Conservation (phyloP, 306 rosid genomes). For the Trichosanthes cucumerina region DNA sequence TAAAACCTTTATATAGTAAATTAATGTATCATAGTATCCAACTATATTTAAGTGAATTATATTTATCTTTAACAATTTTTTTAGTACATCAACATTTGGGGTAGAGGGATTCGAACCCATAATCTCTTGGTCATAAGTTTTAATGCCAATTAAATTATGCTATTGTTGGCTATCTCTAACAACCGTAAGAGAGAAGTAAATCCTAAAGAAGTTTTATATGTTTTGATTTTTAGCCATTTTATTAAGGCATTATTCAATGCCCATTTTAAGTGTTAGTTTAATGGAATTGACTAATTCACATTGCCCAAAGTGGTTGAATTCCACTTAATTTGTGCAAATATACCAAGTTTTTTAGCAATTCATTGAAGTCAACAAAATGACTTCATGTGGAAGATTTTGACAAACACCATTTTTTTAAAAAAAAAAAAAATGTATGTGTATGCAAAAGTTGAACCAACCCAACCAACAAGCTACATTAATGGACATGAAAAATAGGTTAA, state of each 20-base stretch:
- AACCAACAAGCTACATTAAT: not conserved
- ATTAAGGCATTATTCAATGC: not conserved
- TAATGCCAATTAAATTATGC: too few species aligned
- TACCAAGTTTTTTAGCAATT: not conserved
- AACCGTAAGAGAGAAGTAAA: too few species aligned
- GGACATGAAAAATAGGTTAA: too few species aligned
- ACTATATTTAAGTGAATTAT: too few species aligned
- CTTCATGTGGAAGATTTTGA: not conserved
- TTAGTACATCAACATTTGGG: too few species aligned
- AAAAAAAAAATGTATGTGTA: too few species aligned
- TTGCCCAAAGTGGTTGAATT: not conserved
- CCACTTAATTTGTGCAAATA: not conserved
- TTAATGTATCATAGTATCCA: too few species aligned
- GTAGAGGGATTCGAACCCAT: too few species aligned
- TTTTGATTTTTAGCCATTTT: not conserved
- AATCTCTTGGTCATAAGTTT: too few species aligned
- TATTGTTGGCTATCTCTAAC: too few species aligned
- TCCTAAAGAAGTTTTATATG: not conserved
- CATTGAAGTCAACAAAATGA: not conserved
- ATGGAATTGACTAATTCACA: not conserved
- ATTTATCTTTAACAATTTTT: too few species aligned
- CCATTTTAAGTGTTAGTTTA: not conserved
- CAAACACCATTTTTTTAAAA: not conserved
- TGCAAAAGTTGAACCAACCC: not conserved
- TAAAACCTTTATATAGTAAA: too few species aligned